Percentiles rank a stretch among this genome's conserved stretches.
Conservation (phyloP, 2,329 filamentous ascomycete species). For the Tolypocladium nubicola region DNA sequence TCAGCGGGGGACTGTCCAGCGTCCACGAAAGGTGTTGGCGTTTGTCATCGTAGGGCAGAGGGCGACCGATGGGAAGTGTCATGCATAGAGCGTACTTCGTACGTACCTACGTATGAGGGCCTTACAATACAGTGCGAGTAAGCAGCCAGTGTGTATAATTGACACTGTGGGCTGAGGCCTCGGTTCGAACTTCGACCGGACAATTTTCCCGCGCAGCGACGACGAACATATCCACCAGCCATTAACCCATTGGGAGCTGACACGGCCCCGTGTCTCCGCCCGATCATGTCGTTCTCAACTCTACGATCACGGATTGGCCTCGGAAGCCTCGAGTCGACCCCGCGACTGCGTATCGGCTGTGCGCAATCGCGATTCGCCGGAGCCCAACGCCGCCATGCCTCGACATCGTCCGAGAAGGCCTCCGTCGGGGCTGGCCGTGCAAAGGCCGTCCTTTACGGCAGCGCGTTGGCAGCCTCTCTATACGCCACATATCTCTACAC, state of each 20-base stretch:
- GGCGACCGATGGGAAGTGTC: neutral
- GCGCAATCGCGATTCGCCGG: neutral
- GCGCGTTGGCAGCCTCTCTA: slow-evolving; percentile 28
- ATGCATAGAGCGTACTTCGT: neutral
- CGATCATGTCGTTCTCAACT: slow-evolving; percentile 6
- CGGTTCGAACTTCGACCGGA: neutral
- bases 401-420: slow-evolving; percentile 17
- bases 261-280: slow-evolving; percentile 1
- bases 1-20: neutral
- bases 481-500: slow-evolving; percentile 52
- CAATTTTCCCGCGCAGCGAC: neutral
- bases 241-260: slow-evolving; percentile 7
- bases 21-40: too few species aligned
- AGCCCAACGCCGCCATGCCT: slow-evolving; percentile 19
- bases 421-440: slow-evolving; percentile 17
- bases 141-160: rapidly evolving
- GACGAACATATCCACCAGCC: neutral
- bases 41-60: neutral
- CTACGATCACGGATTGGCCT: slow-evolving; percentile 6
- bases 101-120: too few species aligned
- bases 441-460: slow-evolving; percentile 28
- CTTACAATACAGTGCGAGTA: neutral
- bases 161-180: neutral
- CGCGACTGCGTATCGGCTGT: slow-evolving; percentile 1
- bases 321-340: slow-evolving; percentile 3